Conservation (phyloP, 352 stramenopile genomes). For the Phytopythium montanum region DNA sequence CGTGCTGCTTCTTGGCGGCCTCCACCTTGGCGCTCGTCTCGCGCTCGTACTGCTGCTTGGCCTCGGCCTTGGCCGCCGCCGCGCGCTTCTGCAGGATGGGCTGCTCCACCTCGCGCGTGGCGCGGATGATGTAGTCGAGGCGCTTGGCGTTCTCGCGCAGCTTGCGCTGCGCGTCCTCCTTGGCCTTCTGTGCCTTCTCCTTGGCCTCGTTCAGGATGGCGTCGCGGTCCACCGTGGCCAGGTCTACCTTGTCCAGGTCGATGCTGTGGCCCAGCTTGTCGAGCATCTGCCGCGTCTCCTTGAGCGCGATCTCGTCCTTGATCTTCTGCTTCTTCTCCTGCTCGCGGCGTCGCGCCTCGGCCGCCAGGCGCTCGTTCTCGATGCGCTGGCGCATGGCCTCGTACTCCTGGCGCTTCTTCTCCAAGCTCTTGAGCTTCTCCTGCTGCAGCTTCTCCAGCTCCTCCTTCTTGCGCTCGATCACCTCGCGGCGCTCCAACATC, state of each 20-base stretch:
- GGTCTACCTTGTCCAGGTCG: conserved; percentile 60
- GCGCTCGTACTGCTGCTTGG: conserved; percentile 62
- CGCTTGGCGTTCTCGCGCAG: conserved; percentile 90
- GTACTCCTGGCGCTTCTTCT: conserved; percentile 78
- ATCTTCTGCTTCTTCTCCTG: conserved; percentile 96
- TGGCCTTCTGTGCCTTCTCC: conserved; percentile 93
- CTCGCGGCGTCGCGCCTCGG: conserved; percentile 84
- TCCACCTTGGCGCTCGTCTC: conserved; percentile 83
- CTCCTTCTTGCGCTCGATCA: conserved; percentile 98
- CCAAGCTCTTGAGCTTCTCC: conserved; percentile 87
- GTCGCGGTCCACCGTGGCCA: conserved; percentile 78
- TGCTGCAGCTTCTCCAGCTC: conserved; percentile 93
- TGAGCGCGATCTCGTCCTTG: conserved; percentile 92
- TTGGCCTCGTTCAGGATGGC: conserved; percentile 91
- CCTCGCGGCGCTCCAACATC: conserved; percentile 88
- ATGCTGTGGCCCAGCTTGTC: conserved; percentile 69
- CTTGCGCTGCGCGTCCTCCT: conserved; percentile 94
- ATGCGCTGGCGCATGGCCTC: conserved; percentile 67
- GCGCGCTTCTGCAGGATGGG: conserved; percentile 87
- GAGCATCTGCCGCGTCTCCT: conserved; percentile 84
- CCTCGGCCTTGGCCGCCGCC: conserved; percentile 72
- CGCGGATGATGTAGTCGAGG: conserved; percentile 95
- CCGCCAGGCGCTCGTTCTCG: conserved; percentile 70
- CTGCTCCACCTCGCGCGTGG: conserved; percentile 95
- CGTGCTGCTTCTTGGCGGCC: conserved; percentile 83